Evolutionary conservation across 805 yeast genomes (phyloP), one percentile per base, ranked within the genome.

Genomic region (Candida schatavii): DNA sequence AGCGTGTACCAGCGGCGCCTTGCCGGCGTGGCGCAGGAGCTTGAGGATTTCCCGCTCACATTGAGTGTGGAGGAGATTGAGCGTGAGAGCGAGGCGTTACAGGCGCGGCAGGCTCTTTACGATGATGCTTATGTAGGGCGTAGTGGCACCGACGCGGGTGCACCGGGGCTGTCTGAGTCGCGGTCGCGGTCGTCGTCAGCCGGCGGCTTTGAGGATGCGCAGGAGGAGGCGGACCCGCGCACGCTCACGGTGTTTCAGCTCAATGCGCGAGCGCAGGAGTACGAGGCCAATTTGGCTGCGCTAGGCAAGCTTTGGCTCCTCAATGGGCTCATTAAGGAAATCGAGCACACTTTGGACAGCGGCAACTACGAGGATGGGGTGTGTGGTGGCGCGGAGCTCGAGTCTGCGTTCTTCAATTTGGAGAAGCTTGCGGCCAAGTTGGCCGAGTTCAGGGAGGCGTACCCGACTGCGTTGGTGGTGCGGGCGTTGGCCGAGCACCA

Each of bases 251-350:
- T 51, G 13, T 31, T 50, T 20, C 46, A 48, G 35, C 41, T 51
- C 36, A 51, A 46, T 32, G 47, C 46, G 10, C 39, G 44, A 19
- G 23, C 18, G 18, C 42, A 48, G 30, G 45, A 39, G 15, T 33
- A 39, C 5, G 50, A 44, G 5, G 44, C 39, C 11, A 40, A 38
- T 22, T 42, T 50, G 11, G 30, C 30, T 7, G 44, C 47, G 18
- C 51, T 66, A 35, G 53, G 59, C 26, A 55, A 47, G 15, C 47
- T 63, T 4, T 58, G 64, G 64, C 49, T 56, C 11, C 45, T 61
- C 14, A 57, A 55, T 22, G 59, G 57, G 15, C 45, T 61, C n/a
- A 39, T 57, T 13, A 41, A 45, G 13, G 66, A 63, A 40, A 55
- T 54, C 4, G 49, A 48, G 18, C 41, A 38, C 17, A 39, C 47